Percentiles rank a stretch among this genome's conserved stretches.
These are phyloP conservation scores for Coniochaeta pulveracea DNA, from an alignment of 2,329 filamentous ascomycete species.

Conservation along the genomic window DNA sequence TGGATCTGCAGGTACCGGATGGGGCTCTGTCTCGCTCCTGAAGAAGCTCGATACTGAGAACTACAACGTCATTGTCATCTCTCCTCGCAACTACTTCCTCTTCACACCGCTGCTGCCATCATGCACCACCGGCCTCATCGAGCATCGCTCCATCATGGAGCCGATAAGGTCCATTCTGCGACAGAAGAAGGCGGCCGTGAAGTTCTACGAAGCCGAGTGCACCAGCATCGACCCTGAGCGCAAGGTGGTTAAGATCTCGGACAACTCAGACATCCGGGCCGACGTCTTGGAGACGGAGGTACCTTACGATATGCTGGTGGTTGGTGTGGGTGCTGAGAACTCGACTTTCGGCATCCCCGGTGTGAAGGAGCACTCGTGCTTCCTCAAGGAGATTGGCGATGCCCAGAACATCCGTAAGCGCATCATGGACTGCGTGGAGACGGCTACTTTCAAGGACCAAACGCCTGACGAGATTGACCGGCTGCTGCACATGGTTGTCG, in stretches of 20 bases:
- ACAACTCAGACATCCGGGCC: constrained; percentile 89
- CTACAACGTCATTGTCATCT: constrained; percentile 98
- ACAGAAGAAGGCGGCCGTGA: constrained; percentile 86
- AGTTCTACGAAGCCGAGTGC: constrained; percentile 96
- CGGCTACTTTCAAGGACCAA: constrained; percentile 96
- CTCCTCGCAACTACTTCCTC: constrained; percentile 98
- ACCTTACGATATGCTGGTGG: constrained; percentile 94
- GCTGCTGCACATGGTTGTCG: constrained; percentile 94
- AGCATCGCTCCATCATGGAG: constrained; percentile 99
- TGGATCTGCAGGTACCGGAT: constrained; percentile 65
- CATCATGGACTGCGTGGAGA: constrained; percentile 99
- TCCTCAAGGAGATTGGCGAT: constrained; percentile 96
- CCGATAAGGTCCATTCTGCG: constrained; percentile 91
- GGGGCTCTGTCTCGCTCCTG: constrained; percentile 87
- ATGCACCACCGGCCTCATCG: constrained; percentile 93
- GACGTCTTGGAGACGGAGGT: constrained; percentile 74
- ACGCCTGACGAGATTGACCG: constrained; percentile 78
- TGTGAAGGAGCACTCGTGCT: constrained; percentile 90
- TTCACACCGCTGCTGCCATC: constrained; percentile 96
- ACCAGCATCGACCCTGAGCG: constrained; percentile 90
- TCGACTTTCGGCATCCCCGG: constrained; percentile 96
- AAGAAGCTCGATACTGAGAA: constrained; percentile 99
- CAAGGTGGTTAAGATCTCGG: constrained; percentile 79
- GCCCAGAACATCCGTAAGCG: constrained; percentile 94
- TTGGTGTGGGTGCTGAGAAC: constrained; percentile 96